phyloP scores from a whole-genome alignment of 1,139 yeast genomes.

The Pichia cactophila region DNA sequence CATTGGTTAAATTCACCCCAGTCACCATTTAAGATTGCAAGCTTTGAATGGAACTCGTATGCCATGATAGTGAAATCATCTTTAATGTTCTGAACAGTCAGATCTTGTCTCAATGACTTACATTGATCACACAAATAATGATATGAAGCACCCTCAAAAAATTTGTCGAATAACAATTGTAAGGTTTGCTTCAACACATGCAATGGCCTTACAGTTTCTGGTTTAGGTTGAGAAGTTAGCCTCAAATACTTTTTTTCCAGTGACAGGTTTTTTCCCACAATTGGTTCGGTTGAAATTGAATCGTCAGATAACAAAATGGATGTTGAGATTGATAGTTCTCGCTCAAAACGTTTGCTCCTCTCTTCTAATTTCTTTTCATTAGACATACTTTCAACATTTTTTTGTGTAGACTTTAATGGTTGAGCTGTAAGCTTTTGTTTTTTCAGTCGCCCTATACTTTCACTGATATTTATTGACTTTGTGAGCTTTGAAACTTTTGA shows the following conservation, averaged over 20 bases:
- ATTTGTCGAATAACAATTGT: conserved; percentile 46
- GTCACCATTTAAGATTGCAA: conserved; percentile 79
- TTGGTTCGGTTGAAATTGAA: conserved; percentile 18
- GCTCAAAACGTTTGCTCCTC: conserved; percentile 49
- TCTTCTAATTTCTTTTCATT: conserved; percentile 18
- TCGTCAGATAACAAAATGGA: conserved; percentile 3
- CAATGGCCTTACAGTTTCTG: conserved; percentile 72
- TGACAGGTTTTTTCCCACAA: conserved; percentile 58
- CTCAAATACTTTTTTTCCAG: conserved; percentile 77
- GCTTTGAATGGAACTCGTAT: conserved; percentile 78
- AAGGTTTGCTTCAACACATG: conserved; percentile 52
- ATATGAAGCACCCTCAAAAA: conserved; percentile 48
- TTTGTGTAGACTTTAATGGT: not conserved
- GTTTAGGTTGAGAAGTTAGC: conserved; percentile 88
- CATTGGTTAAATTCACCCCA: conserved; percentile 95
- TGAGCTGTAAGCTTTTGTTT: conserved; percentile 5
- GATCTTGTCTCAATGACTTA: conserved; percentile 85
- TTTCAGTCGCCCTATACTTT: conserved; percentile 9
- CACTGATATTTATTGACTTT: conserved; percentile 4
- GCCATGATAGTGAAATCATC: conserved; percentile 70
- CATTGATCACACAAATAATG: conserved; percentile 81
- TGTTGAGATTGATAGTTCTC: conserved; percentile 24
- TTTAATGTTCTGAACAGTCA: conserved; percentile 85
- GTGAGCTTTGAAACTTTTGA: not conserved
- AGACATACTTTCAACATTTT: not conserved